Evolutionary conservation across 2,329 filamentous ascomycete genomes (phyloP), one percentile per base, ranked within the genome.

Genomic region (Triangularia setosa): DNA sequence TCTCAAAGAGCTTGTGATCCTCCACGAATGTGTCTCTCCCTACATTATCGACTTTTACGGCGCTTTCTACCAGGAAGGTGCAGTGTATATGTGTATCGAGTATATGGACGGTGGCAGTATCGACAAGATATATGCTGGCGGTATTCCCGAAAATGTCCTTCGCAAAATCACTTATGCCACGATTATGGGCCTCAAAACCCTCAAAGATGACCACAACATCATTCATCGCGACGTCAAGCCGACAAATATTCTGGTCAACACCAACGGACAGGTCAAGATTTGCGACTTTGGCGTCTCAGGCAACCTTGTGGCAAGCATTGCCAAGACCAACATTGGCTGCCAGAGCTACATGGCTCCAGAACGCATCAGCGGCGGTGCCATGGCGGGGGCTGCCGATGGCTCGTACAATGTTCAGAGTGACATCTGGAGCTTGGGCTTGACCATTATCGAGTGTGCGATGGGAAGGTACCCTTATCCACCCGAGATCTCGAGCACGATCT

Each of bases 291-390:
- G 95, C 63, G 95, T 99, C 62, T 96, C 91, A 70, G 95, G 95
- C 61, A 99, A 99, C 72, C 80, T 99, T 24, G 95, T 99, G 23
- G 94, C 95, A 24, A 97, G 93, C 79, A 98, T 98, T 72, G 95
- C 95, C 60, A 97, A 96, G 79, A 99, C 95, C 27, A 99, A 99
- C 75, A 99, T 99, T 72, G 95, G 95, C 44, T 99, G 95, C 73
- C 95, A 99, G 79, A 97, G 93, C 74, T 99, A 99, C 79, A 99
- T 99, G 95, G 95, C 95, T 0, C 95, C 95, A 0, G 95, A 99
- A 77, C 84, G 95, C 69, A 99, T 99, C 72, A 92, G 92, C 8
- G 92, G 92, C 58, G 93, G 93, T 63, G 90, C 90, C 23, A 87
- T 93, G 64, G 89, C 89, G 25, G 82, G 88, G 18, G 86, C 87